Evolutionary conservation across 179 eudicot genomes (phyloP), one percentile per base, ranked within the genome.

Genomic region (Beta lomatogona): DNA sequence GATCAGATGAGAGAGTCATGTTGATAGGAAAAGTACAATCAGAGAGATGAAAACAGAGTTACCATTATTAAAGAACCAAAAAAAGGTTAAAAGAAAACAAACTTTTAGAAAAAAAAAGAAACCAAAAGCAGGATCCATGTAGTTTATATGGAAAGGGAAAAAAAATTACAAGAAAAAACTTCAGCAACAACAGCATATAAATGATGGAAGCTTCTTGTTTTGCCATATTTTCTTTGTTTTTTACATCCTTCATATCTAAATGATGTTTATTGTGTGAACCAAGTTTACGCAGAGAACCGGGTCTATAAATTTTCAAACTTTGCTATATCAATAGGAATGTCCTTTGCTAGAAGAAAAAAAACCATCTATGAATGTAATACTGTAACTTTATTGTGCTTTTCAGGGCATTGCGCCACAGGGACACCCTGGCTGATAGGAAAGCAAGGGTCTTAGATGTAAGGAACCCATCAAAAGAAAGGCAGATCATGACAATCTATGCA

Each of bases 11-110:
- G 81, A 80, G 77, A 80, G 66, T 70, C n/a, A 28, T 50, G 4
- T 15, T 73, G 53, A 73, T 4, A 55, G 52, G 55, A 73, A 48
- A 45, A 46, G 61, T 59, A 77, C 80, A 82, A 70, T 71, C 81
- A 77, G 69, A 71, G 80, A 68, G 87, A 75, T 83, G 45, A 73
- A 77, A 77, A 77, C 75, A 73, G 53, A 66, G 73, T 72, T 12
- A 31, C 11, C 74, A 86, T 83, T 82, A 86, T 86, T 83, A 71
- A 77, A 72, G 68, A 44, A 53, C 86, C 66, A 55, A 80, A 86
- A 80, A 63, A 80, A 63, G 79, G 83, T 44, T 77, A 86, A 83
- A 77, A 79, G 55, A 79, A 71, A 71, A 18, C 13, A 66, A 76
- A 55, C 82, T 83, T 86, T 86, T 65, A 59, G 66, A 80, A 81